These are phyloP conservation scores for Acorus gramineus DNA, from an alignment of 106 monocot genomes.

Conservation along the genomic window DNA sequence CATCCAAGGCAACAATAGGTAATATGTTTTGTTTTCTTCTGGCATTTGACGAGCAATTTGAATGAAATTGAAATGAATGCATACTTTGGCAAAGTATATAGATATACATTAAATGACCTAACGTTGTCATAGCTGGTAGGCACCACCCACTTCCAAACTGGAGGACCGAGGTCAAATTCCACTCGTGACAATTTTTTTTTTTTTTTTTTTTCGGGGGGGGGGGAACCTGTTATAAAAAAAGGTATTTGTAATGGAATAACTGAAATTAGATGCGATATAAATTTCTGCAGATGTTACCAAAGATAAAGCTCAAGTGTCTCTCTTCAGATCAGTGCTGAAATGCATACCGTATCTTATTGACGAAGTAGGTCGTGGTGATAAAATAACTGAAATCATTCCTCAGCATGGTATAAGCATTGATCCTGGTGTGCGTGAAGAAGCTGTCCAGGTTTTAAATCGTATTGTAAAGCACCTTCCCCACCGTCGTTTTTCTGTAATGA, in stretches of 20 bases:
- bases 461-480: constrained; percentile 81
- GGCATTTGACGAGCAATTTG: no score
- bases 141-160: no score
- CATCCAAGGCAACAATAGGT: constrained; percentile 80
- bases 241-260: no score
- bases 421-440: constrained; percentile 99
- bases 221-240: no score
- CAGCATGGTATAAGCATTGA: constrained; percentile 98
- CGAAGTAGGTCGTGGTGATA: constrained; percentile 87
- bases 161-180: no score
- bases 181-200: no score
- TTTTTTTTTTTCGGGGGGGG: no score
- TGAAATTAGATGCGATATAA: not conserved
- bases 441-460: constrained; percentile 84
- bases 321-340: constrained; percentile 93
- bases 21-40: constrained; percentile 7
- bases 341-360: constrained; percentile 96
- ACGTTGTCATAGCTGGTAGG: no score
- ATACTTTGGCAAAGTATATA: no score
- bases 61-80: no score
- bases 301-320: constrained; percentile 88
- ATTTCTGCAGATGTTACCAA: constrained; percentile 58
- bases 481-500: constrained; percentile 90
- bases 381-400: constrained; percentile 97
- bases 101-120: no score